phyloP scores from a whole-genome alignment of 805 yeast species.

The Metschnikowia peoriensis region DNA sequence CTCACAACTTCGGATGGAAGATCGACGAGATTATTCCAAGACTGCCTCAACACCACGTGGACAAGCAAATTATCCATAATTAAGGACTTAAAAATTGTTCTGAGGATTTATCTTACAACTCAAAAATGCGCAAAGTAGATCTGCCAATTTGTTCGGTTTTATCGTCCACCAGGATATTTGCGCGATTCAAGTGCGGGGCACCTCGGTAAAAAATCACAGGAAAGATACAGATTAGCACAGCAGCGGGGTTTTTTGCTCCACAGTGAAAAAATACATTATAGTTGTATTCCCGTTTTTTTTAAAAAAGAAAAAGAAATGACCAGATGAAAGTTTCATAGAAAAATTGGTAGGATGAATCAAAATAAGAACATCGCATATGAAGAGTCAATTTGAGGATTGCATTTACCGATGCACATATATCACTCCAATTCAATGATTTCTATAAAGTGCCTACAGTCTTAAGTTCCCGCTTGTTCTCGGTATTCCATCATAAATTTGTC shows the following conservation, averaged over 20 bases:
- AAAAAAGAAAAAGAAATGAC: not conserved
- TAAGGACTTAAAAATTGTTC: not conserved
- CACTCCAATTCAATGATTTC: not conserved
- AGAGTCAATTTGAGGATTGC: not conserved
- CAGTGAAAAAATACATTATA: not conserved
- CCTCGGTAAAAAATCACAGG: not conserved
- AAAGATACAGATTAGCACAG: not conserved
- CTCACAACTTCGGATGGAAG: slow-evolving; percentile 50
- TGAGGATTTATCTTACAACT: not conserved
- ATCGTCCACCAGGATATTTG: not conserved
- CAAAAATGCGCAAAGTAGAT: not conserved
- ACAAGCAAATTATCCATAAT: slow-evolving; percentile 38
- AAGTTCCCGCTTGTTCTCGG: not conserved
- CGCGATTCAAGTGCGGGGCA: slow-evolving; percentile 9
- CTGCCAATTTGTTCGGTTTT: not conserved
- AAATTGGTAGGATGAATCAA: too few species aligned
- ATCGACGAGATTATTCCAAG: slow-evolving; percentile 51
- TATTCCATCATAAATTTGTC: not conserved
- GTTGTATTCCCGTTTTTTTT: not conserved
- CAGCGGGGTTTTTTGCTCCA: too few species aligned
- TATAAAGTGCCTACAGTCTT: not conserved
- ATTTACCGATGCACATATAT: too few species aligned
- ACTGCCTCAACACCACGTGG: slow-evolving; percentile 27
- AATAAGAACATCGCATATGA: not conserved
- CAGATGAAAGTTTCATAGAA: too few species aligned